Evolutionary conservation across 441 rosid genomes (phyloP), one percentile per base, ranked within the genome.

Genomic region (Hypseocharis bilobata): DNA sequence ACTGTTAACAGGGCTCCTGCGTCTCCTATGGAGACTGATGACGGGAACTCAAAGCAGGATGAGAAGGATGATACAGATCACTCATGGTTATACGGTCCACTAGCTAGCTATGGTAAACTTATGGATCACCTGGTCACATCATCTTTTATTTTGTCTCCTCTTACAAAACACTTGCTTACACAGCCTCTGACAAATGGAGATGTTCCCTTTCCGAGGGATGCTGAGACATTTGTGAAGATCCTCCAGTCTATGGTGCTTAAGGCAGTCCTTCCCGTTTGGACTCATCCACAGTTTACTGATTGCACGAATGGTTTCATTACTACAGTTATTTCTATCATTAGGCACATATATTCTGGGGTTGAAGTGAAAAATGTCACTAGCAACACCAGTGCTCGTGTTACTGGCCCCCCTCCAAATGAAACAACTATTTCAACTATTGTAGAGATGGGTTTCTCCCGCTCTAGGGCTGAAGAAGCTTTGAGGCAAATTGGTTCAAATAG

Each of bases 71-170:
- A 80, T 72, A 67, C 74, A 22, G 89, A 85, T 83, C 83, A 76
- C 82, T 83, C 81, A 11, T 94, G 99, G 99, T 84, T 94, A 65
- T 87, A 86, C 79, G 94, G 96, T 84, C 89, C 99, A 29, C 80
- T 94, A 74, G 86, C 92, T 61, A 83, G 96, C 82, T 84, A 86
- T 79, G 96, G 93, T 66, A 91, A 81, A 77, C 92, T 91, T 69
- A 87, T 94, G 99, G 97, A 89, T 71, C 99, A 94, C 78, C 77
- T 93, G 76, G 96, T 87, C 72, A 91, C 97, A 30, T 93, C 99
- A 45, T 88, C 99, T 14, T 79, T 80, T 70, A 85, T 93, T 77
- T 75, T 93, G 76, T 91, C 99, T 72, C 95, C 96, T 10, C 85
- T 81, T 62, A 91, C 99, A 22, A 91, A 88, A 67, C 91, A 88